phyloP scores from a whole-genome alignment of 2,329 filamentous ascomycete genomes.

The Alternaria infectoria region DNA sequence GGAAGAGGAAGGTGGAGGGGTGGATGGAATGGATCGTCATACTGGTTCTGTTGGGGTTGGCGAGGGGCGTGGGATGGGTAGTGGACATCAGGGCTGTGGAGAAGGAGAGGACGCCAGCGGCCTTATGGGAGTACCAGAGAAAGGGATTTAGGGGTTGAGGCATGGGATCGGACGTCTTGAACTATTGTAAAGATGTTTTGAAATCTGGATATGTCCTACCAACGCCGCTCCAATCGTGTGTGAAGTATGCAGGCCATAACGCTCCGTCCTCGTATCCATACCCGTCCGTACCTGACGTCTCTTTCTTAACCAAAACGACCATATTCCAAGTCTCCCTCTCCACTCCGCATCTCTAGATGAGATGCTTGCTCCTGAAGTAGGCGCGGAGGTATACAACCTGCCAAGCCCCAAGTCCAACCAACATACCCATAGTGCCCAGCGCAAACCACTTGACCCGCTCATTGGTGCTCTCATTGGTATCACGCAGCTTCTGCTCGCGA shows the following conservation, averaged over 20 bases:
- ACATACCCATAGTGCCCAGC: conserved; percentile 87
- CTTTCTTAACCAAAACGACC: conserved; percentile 4
- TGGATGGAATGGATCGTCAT: neutral
- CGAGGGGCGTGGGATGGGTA: neutral
- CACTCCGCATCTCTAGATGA: conserved; percentile 49
- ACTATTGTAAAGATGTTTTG: neutral
- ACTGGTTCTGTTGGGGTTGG: neutral
- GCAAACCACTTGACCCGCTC: conserved; percentile 99
- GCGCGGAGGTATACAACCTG: conserved; percentile 97
- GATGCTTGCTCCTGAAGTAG: conserved; percentile 75
- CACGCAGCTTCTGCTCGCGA: conserved; percentile 92
- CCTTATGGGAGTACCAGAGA: neutral
- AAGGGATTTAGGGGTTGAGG: neutral
- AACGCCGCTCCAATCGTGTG: conserved; percentile 29
- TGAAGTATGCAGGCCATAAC: conserved; percentile 24
- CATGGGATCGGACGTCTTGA: no score
- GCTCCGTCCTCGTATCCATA: conserved; percentile 21
- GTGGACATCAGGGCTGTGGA: neutral
- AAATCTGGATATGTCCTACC: conserved; percentile 20
- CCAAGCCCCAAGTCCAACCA: conserved; percentile 90
- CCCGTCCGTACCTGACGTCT: conserved; percentile 4
- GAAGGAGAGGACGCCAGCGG: neutral
- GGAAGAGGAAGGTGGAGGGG: neutral
- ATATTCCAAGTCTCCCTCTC: neutral
- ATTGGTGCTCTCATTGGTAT: conserved; percentile 99